Percentiles rank a stretch among this genome's conserved stretches.
Evolutionary conservation across 116 monocot genomes (phyloP).

Genomic region (Cymodocea nodosa): DNA sequence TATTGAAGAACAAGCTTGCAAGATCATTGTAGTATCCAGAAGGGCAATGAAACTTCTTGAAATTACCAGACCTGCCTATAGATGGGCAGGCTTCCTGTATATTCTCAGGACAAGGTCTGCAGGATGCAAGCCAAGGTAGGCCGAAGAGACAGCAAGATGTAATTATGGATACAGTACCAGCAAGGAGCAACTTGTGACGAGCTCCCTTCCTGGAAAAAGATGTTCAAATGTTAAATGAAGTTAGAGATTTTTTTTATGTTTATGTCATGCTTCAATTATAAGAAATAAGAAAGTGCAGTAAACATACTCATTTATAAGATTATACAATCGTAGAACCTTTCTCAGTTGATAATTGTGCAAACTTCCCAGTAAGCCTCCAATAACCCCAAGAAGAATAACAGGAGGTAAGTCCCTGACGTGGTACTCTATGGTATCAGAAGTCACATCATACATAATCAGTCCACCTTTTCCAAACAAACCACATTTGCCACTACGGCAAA

Average conservation of each 20-base stretch:
- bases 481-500: constrained; percentile 73
- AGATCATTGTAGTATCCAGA: constrained; percentile 78
- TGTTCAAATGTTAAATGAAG: background rate
- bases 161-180: constrained; percentile 53
- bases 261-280: background rate
- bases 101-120: constrained; percentile 52
- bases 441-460: constrained; percentile 92
- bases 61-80: constrained; percentile 64
- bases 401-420: constrained; percentile 55
- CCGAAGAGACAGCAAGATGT: constrained; percentile 75
- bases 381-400: constrained; percentile 68
- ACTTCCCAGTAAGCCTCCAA: constrained; percentile 76
- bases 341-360: constrained; percentile 64
- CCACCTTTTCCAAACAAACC: constrained; percentile 94
- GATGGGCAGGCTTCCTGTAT: constrained; percentile 52
- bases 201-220: constrained; percentile 47
- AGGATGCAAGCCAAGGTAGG: constrained; percentile 77
- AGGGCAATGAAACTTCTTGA: constrained; percentile 73
- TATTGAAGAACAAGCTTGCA: constrained; percentile 86
- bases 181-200: constrained; percentile 41
- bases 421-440: constrained; percentile 44
- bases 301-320: constrained; percentile 58
- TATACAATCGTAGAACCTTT: constrained; percentile 64
- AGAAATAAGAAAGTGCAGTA: background rate
- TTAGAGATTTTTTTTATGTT: background rate